A percentile compares a stretch with the other conserved stretches of the same genome.
These are phyloP conservation scores for Aspergillus glaucus DNA, from an alignment of 2,329 filamentous ascomycete species.

Conservation along the genomic window DNA sequence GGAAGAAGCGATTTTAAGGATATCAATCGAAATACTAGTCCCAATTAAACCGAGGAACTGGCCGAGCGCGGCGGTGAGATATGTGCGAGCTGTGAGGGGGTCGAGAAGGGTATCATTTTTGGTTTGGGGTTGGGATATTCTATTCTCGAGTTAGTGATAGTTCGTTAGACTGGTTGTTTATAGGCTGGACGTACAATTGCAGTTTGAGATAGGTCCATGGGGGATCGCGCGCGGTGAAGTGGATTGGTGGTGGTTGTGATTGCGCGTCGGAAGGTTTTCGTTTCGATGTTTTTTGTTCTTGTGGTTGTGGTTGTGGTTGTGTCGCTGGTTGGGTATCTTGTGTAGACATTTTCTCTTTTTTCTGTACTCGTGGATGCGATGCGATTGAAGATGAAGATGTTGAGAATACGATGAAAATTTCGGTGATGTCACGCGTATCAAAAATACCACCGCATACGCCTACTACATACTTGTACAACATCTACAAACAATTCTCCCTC, in stretches of 20 bases:
- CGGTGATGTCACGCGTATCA: slow-evolving; percentile 16
- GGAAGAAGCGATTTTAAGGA: slow-evolving; percentile 31
- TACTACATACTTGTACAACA: too few relatives aligned
- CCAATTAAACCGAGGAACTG: slow-evolving; percentile 44
- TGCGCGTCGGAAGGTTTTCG: slow-evolving; percentile 19
- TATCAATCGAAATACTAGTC: slow-evolving; percentile 43
- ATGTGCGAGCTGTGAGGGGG: slow-evolving; percentile 40
- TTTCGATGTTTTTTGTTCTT: slow-evolving; percentile 10
- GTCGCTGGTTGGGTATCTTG: background rate
- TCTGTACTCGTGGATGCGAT: background rate
- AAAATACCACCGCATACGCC: background rate
- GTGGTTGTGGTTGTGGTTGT: background rate
- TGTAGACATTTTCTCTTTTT: background rate
- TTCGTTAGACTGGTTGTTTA: background rate
- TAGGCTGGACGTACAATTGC: slow-evolving; percentile 26
- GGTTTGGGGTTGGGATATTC: slow-evolving; percentile 18
- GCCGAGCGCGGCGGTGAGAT: slow-evolving; percentile 41
- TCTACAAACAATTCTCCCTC: background rate
- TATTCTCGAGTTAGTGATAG: slow-evolving; percentile 8
- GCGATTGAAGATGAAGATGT: background rate
- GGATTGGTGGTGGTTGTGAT: slow-evolving; percentile 7
- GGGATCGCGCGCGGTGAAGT: slow-evolving; percentile 38
- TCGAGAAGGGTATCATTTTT: slow-evolving; percentile 25
- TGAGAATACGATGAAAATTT: slow-evolving; percentile 10
- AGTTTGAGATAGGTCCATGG: slow-evolving; percentile 40